Percentiles rank a stretch among this genome's conserved stretches.
Conservation (phyloP, 169 alveolate species). For the Theileria orientalis region DNA sequence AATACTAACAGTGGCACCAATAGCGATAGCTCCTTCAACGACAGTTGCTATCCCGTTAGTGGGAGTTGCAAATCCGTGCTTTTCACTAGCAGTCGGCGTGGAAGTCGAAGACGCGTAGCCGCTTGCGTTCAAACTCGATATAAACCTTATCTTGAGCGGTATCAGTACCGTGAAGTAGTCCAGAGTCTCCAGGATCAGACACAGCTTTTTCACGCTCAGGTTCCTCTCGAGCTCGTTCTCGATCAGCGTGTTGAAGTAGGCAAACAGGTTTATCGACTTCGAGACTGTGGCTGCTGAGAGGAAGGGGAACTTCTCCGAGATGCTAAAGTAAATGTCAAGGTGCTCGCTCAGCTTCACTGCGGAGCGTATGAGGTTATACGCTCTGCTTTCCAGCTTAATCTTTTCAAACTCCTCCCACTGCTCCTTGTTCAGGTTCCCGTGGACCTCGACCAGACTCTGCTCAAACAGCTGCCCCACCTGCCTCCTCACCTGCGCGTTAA, state of each 20-base stretch:
- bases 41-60: too few relatives aligned
- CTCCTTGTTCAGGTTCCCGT: background rate
- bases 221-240: conserved; percentile 8
- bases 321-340: background rate
- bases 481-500: background rate
- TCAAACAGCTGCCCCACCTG: background rate
- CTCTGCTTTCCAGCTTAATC: background rate
- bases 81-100: too few relatives aligned
- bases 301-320: background rate
- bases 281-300: conserved; percentile 1
- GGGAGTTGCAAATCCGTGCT: too few relatives aligned
- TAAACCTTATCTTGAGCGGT: background rate
- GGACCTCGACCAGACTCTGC: background rate
- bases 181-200: conserved; percentile 14
- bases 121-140: background rate
- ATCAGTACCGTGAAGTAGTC: conserved; percentile 10
- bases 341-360: background rate
- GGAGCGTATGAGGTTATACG: background rate
- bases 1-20: too few relatives aligned
- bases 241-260: conserved; percentile 5
- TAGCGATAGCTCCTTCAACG: too few relatives aligned
- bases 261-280: conserved; percentile 11
- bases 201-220: conserved; percentile 5
- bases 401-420: background rate
- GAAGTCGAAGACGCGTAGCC: too few relatives aligned